Evolutionary conservation across 2,329 filamentous ascomycete genomes (phyloP), one percentile per base, ranked within the genome.

Genomic region (Triangularia setosa): DNA sequence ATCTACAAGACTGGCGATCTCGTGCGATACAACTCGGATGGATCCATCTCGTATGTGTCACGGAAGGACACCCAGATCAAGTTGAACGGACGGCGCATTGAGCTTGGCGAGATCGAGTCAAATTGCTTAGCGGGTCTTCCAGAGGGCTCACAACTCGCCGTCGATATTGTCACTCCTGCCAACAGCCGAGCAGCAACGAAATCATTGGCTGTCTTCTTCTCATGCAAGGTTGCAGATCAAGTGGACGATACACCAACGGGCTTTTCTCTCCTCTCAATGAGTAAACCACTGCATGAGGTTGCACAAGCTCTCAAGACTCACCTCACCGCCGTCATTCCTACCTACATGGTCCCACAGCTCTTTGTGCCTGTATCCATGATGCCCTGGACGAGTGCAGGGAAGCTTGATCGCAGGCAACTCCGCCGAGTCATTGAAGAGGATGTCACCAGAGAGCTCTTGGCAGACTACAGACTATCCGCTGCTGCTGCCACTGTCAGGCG

Each of bases 61-160:
- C 81, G 89, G 58, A 88, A 87, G 68, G 88, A 90, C 69, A 84
- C 84, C 4, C 88, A 91, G 72, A 83, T 91, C 60, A 91, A 91
- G 75, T 76, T 91, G 9, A 82, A 85, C 18, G 90, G 90, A 25
- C 88, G 85, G 68, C 79, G 88, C 62, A 83, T 89, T 60, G 90
- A 88, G 74, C 78, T 87, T 21, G 79, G 80, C 1, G 82, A 84
- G 68, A 81, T 84, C n/a, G 82, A 84, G 68, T 79, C 81, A 62
- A 78, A 83, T 65, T 78, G 83, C 63, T 75, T 76, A 12, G 73
- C 75, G n/a, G 77, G 76, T 18, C 73, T 84, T 9, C 79, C 80
- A 0, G 69, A 74, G 0, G 78, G 77, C 2, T 76, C 79, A 23
- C 78, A 77, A 52, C 78, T 82, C 2, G 80, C 77, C 0, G 79